Evolutionary conservation across 2,329 filamentous ascomycete genomes (phyloP).

Genomic region (Botrytis tulipae): DNA sequence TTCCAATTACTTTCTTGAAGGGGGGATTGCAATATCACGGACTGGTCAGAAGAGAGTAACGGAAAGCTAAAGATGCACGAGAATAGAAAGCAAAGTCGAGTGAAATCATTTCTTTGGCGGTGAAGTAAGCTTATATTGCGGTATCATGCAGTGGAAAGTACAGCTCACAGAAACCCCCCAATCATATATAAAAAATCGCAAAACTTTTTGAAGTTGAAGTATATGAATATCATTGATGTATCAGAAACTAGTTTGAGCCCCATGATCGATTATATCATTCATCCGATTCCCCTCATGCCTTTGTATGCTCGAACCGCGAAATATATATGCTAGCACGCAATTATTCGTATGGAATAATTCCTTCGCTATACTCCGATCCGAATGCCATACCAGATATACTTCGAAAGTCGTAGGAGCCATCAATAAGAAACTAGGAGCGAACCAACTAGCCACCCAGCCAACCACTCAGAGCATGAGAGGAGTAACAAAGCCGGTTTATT

Average conservation of each 20-base stretch:
- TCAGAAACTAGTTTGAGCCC: not conserved
- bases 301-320: not conserved
- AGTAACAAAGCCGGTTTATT: not conserved
- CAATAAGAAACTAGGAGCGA: accelerated
- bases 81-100: too few species aligned
- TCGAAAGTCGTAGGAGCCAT: not conserved
- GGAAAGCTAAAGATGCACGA: too few species aligned
- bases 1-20: accelerated
- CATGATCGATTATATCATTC: accelerated
- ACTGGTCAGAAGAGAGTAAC: too few species aligned
- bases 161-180: not conserved
- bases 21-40: too few species aligned
- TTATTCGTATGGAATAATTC: not conserved
- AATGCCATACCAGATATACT: not conserved
- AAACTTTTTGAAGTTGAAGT: not conserved
- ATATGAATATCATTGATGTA: not conserved
- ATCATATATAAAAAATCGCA: not conserved
- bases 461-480: not conserved
- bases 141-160: not conserved
- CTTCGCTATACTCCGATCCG: not conserved
- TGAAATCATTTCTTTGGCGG: too few species aligned
- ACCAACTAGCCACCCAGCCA: not conserved
- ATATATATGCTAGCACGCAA: not conserved
- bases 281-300: accelerated
- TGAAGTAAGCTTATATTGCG: not conserved